Base-by-base conservation (phyloP, 805 yeast species). In the Candida qinlingensis region DNA sequence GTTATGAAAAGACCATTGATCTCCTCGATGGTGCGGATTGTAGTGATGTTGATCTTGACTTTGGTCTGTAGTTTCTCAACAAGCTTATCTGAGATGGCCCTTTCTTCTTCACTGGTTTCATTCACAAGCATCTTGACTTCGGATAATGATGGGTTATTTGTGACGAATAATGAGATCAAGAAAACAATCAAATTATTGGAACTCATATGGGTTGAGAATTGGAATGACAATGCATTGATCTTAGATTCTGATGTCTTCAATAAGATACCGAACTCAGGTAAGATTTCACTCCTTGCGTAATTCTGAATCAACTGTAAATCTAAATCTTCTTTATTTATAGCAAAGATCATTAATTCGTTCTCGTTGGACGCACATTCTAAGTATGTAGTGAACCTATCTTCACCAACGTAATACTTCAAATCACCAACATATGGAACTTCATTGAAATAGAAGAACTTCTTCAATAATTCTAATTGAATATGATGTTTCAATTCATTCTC, bases 351-450 rank as follows among this genome's bases (percentile, higher is more conserved):
- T n/a, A 61, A 42, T 39, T 60, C 63, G 27, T 56, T 52, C 3
- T 45, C 48, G 19, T 42, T 39, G 50, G 67, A 91, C 28, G 95
- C 90, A 30, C 94, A 92, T 26, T 96, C 96, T 11, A 91, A 79
- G 54, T 85, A 76, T 45, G 76, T 68, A 60, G 82, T 87, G 50
- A 88, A 77, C 62, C 77, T 83, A 40, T 84, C 87, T 53, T 79
- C 79, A 50, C 70, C 76, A 11, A 86, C 83, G 41, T 71, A 70
- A 9, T 78, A 70, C 19, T 86, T 88, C 58, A 80, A 77, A 64
- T 89, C 95, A 62, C 92, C 96, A 56, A 88, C 83, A 67, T 87
- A 90, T 60, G 83, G 66, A 43, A 67, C 58, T 47, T 66, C 62
- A 54, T 68, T 65, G 41, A 68, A 56, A 28, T 66, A 60, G 44